These are phyloP conservation scores for Xylariaceae sp. DNA, from an alignment of 2,329 filamentous ascomycete species.

Conservation along the genomic window DNA sequence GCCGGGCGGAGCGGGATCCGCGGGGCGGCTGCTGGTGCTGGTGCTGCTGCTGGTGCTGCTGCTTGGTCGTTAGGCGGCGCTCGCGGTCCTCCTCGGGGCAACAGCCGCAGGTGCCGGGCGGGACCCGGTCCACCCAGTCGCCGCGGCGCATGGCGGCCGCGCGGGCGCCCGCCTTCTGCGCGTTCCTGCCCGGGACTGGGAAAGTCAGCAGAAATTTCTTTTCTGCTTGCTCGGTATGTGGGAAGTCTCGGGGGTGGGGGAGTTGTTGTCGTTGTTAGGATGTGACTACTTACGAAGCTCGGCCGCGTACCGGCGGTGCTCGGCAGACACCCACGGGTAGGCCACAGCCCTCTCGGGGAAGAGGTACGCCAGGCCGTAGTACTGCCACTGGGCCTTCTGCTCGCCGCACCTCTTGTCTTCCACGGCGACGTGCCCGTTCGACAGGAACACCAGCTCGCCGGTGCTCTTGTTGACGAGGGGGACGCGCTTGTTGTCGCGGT, in stretches of 20 bases:
- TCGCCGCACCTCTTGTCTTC: conserved; percentile 15
- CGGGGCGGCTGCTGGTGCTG: no score
- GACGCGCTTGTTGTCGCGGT: conserved; percentile 21
- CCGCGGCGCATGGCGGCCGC: conserved; percentile 11
- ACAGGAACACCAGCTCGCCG: conserved; percentile 13
- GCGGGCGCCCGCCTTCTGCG: conserved; percentile 10
- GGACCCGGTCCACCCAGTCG: conserved; percentile 14
- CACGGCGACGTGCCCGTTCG: conserved; percentile 19
- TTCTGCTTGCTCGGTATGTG: conserved; percentile 1
- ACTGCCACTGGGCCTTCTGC: conserved; percentile 17
- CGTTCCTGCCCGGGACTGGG: conserved; percentile 13
- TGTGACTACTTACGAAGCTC: conserved; percentile 31
- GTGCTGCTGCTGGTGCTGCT: no score
- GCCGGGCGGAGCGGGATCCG: no score
- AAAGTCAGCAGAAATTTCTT: no score
- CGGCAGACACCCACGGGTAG: conserved; percentile 36
- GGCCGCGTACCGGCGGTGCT: conserved; percentile 29
- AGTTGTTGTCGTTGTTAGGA: background rate
- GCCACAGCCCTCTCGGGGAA: conserved; percentile 40
- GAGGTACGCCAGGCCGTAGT: conserved; percentile 26
- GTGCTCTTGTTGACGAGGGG: conserved; percentile 15
- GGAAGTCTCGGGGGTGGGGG: background rate
- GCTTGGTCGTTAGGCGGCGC: no score
- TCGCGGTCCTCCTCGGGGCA: conserved; percentile 17
- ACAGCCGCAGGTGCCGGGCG: conserved; percentile 17